Percentiles rank a stretch among this genome's conserved stretches.
Evolutionary conservation across 352 stramenopile species (phyloP).

Genomic region (Phytophthora fragariae): DNA sequence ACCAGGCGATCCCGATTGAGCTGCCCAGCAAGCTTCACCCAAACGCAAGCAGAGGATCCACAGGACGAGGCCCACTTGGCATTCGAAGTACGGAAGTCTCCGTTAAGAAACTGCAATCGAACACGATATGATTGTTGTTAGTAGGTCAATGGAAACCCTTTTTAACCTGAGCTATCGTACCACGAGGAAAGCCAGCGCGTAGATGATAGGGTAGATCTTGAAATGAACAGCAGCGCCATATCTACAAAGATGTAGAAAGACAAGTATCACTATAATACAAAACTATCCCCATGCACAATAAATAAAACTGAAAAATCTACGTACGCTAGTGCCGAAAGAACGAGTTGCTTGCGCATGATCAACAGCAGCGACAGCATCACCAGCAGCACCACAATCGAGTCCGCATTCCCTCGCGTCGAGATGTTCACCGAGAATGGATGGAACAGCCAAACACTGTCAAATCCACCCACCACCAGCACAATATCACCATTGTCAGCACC

Average conservation of each 20-base stretch:
- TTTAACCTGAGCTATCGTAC: slow-evolving; percentile 41
- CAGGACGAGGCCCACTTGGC: slow-evolving; percentile 55
- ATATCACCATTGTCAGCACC: slow-evolving; percentile 2
- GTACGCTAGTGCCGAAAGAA: slow-evolving; percentile 75
- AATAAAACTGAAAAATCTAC: slow-evolving; percentile 16
- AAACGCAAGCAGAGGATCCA: slow-evolving; percentile 64
- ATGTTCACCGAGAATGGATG: slow-evolving; percentile 99
- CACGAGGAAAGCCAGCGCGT: slow-evolving; percentile 90
- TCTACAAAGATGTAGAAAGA: slow-evolving; percentile 37
- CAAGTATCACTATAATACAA: not conserved
- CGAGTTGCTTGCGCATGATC: slow-evolving; percentile 83
- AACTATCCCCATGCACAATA: not conserved
- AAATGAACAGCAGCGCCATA: slow-evolving; percentile 97
- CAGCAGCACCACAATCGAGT: slow-evolving; percentile 94
- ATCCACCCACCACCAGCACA: not conserved
- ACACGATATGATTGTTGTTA: not conserved
- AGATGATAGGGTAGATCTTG: slow-evolving; percentile 99
- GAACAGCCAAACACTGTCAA: slow-evolving; percentile 94
- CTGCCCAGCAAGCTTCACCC: slow-evolving; percentile 52
- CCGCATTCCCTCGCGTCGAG: slow-evolving; percentile 97
- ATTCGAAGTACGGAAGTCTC: slow-evolving; percentile 61
- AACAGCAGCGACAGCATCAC: slow-evolving; percentile 93
- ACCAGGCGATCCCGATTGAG: slow-evolving; percentile 82
- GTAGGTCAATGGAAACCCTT: not conserved
- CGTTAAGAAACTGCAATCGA: slow-evolving; percentile 85